Percentiles rank a stretch among this genome's conserved stretches.
These are phyloP conservation scores for Tulasnella sp. DNA, from an alignment of 768 basidiomycete species.

Conservation along the genomic window DNA sequence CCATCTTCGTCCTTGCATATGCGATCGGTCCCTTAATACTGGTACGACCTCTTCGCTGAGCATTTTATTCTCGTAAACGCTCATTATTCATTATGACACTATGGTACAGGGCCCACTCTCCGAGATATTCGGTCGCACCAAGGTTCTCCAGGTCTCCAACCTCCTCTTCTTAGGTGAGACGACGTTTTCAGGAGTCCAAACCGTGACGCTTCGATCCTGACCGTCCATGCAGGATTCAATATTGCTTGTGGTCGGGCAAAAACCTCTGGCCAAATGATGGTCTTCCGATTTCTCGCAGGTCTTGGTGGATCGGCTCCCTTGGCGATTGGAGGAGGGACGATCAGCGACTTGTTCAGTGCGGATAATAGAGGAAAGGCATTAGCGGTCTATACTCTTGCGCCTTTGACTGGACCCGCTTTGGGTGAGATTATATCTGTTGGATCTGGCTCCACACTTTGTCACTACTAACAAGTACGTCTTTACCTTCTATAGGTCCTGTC, in stretches of 20 bases:
- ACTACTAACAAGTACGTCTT: no score
- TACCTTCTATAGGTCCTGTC: constrained; percentile 9
- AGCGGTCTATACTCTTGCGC: constrained; percentile 8
- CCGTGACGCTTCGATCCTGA: neutral
- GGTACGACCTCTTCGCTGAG: neutral
- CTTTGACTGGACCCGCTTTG: neutral
- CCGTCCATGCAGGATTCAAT: constrained; percentile 24
- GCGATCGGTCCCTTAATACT: constrained; percentile 31
- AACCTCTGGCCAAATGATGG: constrained; percentile 44
- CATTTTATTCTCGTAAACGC: constrained; percentile 17
- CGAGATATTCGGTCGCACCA: constrained; percentile 59
- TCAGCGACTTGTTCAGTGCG: constrained; percentile 23
- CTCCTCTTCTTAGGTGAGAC: constrained; percentile 50
- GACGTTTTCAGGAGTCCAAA: no score
- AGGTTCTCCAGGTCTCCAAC: constrained; percentile 52
- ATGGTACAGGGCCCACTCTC: constrained; percentile 45
- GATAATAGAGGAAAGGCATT: constrained; percentile 24
- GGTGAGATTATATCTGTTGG: no score
- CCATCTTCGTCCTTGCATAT: constrained; percentile 50
- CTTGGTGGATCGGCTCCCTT: constrained; percentile 65
- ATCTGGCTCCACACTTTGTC: no score
- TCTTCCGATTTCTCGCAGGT: constrained; percentile 58
- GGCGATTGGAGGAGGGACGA: constrained; percentile 50
- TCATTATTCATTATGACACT: neutral
- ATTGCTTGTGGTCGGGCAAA: constrained; percentile 58